Percentiles rank a stretch among this genome's conserved stretches.
These are phyloP conservation scores for Dimargaris verticillata DNA, from an alignment of 192 early-diverging fungal genomes.

Conservation along the genomic window DNA sequence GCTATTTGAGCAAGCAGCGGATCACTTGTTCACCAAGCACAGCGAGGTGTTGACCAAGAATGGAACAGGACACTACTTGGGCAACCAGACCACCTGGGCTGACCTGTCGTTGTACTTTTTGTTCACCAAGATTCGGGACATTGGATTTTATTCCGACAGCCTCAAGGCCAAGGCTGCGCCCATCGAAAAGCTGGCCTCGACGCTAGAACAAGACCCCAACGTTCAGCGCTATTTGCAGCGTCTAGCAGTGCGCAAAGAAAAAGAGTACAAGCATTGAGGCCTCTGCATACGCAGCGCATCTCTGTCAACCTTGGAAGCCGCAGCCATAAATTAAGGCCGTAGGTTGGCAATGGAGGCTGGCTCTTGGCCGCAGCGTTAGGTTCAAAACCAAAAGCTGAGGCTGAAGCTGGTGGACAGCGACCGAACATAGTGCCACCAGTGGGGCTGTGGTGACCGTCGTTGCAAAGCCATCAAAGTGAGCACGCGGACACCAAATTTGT, in stretches of 20 bases:
- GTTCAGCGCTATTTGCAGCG: not conserved
- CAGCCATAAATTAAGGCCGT: not conserved
- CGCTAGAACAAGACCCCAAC: not conserved
- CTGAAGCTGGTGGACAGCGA: constrained; percentile 61
- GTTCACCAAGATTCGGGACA: not conserved
- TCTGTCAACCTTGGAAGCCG: not conserved
- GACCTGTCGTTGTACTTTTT: constrained; percentile 16
- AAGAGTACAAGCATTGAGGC: not conserved
- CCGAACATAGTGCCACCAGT: constrained; percentile 84
- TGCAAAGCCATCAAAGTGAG: no score
- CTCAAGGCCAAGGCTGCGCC: no score
- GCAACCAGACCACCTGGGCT: constrained; percentile 19
- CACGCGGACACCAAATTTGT: no score
- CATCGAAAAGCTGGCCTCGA: not conserved
- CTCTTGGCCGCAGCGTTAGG: not conserved
- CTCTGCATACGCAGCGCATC: not conserved
- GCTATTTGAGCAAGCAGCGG: constrained; percentile 12
- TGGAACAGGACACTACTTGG: constrained; percentile 38
- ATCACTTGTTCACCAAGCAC: constrained; percentile 19
- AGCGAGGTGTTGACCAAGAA: constrained; percentile 29
- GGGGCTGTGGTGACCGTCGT: constrained; percentile 24
- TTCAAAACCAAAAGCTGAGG: constrained; percentile 80
- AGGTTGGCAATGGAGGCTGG: not conserved
- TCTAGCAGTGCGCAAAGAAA: not conserved
- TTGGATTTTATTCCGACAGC: not conserved